phyloP scores from a whole-genome alignment of 31 red algal genomes.

The Odonthalia washingtoniensis region DNA sequence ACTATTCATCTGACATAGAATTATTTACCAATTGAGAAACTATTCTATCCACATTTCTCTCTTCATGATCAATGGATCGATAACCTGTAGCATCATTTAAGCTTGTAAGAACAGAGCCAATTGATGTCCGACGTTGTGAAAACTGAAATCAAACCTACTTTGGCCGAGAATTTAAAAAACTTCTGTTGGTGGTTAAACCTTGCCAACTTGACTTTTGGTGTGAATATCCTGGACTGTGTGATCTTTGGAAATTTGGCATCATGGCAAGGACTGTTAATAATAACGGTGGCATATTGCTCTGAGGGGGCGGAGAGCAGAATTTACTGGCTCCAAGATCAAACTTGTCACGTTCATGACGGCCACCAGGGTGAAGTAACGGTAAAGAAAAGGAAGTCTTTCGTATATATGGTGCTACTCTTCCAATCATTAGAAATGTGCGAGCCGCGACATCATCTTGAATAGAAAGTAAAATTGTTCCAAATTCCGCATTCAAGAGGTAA shows the following conservation, averaged over 20 bases:
- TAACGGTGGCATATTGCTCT: not conserved
- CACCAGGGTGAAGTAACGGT: constrained; percentile 58
- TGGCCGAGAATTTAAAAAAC: too few relatives aligned
- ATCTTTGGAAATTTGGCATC: not conserved
- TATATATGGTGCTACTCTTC: constrained; percentile 67
- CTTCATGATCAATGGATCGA: too few relatives aligned
- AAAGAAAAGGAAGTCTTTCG: constrained; percentile 51
- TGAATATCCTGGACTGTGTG: not conserved
- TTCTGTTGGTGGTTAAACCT: not conserved
- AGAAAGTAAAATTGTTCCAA: constrained; percentile 57
- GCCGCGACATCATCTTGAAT: constrained; percentile 65
- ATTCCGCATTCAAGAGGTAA: constrained; percentile 50
- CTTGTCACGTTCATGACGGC: not conserved
- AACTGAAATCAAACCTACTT: too few relatives aligned
- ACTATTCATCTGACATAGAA: not conserved
- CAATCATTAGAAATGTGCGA: constrained; percentile 59
- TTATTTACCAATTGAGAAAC: not conserved
- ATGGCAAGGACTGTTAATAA: not conserved
- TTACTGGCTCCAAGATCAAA: not conserved
- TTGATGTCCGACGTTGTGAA: too few relatives aligned
- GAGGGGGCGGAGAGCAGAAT: not conserved
- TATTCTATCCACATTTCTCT: too few relatives aligned
- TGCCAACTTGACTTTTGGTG: not conserved
- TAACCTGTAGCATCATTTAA: too few relatives aligned
- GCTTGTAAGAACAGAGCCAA: too few relatives aligned